A percentile compares a stretch with the other conserved stretches of the same genome.
Conservation (phyloP, 1,284 basidiomycete species). For the Trichosporon faecale region DNA sequence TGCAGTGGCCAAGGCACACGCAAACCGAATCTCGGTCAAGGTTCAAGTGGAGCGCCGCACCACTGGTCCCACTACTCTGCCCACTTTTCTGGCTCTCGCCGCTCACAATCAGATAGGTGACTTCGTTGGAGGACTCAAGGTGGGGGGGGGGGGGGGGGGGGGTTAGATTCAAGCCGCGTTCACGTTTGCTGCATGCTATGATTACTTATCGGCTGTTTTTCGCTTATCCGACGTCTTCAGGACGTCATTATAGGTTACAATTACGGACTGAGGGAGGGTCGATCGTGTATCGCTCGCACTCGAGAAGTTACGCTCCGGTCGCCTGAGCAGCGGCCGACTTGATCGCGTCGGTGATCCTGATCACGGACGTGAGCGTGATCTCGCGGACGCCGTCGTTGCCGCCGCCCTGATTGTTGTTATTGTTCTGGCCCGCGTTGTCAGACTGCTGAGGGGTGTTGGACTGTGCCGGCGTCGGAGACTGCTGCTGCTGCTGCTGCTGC, state of each 20-base stretch:
- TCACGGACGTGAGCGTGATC: neutral
- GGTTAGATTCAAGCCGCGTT: no score
- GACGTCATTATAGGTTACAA: no score
- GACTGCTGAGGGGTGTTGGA: neutral
- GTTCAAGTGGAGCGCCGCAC: neutral
- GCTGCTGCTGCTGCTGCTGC: neutral
- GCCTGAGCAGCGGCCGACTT: neutral
- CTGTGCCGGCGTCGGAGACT: neutral
- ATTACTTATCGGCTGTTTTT: neutral
- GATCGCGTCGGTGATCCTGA: neutral
- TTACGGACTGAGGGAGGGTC: neutral
- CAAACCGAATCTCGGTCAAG: neutral
- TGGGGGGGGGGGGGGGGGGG: no score
- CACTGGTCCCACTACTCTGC: neutral
- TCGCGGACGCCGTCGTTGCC: neutral
- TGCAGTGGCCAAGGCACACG: no score
- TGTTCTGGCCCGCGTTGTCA: neutral
- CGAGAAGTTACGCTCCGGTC: neutral
- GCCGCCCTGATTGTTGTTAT: neutral
- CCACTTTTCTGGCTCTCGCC: neutral
- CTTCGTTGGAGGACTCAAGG: neutral
- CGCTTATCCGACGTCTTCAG: no score
- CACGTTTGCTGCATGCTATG: neutral
- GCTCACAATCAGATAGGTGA: neutral
- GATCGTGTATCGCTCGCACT: neutral